Base-by-base conservation (phyloP, 495 filamentous ascomycete genomes). In the Trichoderma orchidacearum region DNA sequence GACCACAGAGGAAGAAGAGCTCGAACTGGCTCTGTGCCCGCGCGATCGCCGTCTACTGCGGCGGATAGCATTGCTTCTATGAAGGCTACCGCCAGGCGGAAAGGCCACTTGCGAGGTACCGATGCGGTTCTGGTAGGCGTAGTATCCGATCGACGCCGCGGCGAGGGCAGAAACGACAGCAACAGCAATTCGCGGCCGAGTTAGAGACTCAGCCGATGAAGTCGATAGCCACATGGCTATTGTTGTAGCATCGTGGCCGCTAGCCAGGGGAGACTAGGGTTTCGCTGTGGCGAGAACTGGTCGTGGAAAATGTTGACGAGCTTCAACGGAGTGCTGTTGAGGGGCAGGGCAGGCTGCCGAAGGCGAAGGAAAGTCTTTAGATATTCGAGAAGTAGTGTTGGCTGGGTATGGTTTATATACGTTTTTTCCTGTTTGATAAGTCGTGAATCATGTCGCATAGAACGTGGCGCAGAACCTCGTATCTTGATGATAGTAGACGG, bases 51-150 rank as follows among this genome's bases (percentile, higher is more conserved):
- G 60, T 25, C 70, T 72, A 38, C 65, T 58, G 45, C 77, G 72
- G 55, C 78, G 77, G 36, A 81, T 58, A 2, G 82, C 82, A 62
- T 83, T 83, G 59, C 81, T 80, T 32, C 82, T 69, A 56, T 76
- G 82, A 6, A 85, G 66, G 7, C 63, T 51, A 4, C 59, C 58
- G 35, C 61, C 56, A 13, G 41, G 41, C 12, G 17, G n/a, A 27
- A 38, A n/a, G 13, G n/a, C 15, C 0, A 18, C 53, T 25, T 18
- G 53, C 29, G 63, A 59, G 56, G 66, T 54, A 13, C 54, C 53
- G 15, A 63, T 54, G 28, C 63, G 58, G 34, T 65, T 58, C 36
- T 59, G 64, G 58, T 76, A 76, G 63, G 67, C 66, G 31, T 70
- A 72, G 51, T 66, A 71, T 21, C 66, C 70, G 51, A 72, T 53